Percentiles rank a stretch among this genome's conserved stretches.
These are phyloP conservation scores for Nemania serpens DNA, from an alignment of 2,329 filamentous ascomycete genomes.

Conservation along the genomic window DNA sequence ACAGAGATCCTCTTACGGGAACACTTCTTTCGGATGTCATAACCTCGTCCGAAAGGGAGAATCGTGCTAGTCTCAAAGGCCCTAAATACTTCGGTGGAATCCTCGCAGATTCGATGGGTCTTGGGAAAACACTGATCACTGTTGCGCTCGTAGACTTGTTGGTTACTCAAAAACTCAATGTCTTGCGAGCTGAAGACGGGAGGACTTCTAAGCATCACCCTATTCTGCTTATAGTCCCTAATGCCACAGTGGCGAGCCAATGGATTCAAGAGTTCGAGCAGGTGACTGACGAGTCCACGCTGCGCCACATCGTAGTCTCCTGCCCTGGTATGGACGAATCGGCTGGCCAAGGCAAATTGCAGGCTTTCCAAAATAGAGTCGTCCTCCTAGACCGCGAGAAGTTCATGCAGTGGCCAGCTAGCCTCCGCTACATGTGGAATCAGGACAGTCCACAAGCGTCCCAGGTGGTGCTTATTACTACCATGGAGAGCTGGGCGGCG, in stretches of 20 bases:
- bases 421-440: constrained; percentile 36
- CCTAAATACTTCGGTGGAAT: constrained; percentile 37
- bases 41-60: constrained; percentile 15
- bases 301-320: constrained; percentile 27
- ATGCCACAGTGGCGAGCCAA: constrained; percentile 34
- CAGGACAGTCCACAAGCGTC: constrained; percentile 25
- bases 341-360: no score
- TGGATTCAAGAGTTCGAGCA: constrained; percentile 36
- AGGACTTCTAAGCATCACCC: constrained; percentile 28
- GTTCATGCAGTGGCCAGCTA: constrained; percentile 29
- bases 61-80: constrained; percentile 28
- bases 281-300: constrained; percentile 11
- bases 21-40: not conserved
- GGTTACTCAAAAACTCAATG: constrained; percentile 31
- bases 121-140: constrained; percentile 37
- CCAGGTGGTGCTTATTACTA: constrained; percentile 32
- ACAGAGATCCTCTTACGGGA: constrained; percentile 7
- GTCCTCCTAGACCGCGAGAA: constrained; percentile 6
- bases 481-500: constrained; percentile 35
- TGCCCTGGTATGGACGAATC: constrained; percentile 19
- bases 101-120: constrained; percentile 39
- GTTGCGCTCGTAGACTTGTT: constrained; percentile 33
- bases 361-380: not conserved
- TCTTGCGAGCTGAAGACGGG: constrained; percentile 3
- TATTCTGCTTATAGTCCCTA: constrained; percentile 35